phyloP scores from a whole-genome alignment of 1,284 basidiomycete genomes.

The Ceratobasidium sp. region DNA sequence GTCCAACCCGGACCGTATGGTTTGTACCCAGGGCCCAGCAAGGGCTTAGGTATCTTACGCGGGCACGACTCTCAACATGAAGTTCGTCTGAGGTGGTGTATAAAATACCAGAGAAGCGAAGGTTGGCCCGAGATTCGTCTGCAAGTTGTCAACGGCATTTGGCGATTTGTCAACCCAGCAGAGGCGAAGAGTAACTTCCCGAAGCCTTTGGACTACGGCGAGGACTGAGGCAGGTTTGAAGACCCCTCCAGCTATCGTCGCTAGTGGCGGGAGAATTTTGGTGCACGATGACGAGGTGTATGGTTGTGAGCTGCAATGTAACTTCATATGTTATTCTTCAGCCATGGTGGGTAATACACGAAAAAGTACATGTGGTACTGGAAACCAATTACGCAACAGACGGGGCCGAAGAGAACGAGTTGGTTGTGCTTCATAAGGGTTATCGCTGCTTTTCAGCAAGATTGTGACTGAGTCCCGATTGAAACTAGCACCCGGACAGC shows the following conservation, averaged over 20 bases:
- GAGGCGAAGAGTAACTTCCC: neutral
- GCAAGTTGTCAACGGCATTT: conserved; percentile 4
- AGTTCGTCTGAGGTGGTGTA: neutral
- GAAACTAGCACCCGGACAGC: neutral
- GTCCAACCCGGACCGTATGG: neutral
- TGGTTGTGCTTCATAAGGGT: neutral
- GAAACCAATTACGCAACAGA: neutral
- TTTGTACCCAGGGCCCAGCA: neutral
- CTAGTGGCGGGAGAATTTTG: too few relatives aligned
- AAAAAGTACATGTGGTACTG: too few relatives aligned
- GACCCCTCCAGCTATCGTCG: too few relatives aligned
- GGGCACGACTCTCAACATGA: neutral
- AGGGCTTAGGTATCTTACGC: neutral
- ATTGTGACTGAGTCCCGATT: neutral
- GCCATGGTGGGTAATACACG: too few relatives aligned
- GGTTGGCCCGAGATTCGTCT: neutral
- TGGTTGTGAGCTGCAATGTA: too few relatives aligned
- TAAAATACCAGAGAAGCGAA: neutral
- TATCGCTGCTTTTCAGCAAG: neutral
- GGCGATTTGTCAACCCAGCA: neutral
- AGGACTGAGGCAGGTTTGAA: neutral
- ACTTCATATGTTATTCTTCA: too few relatives aligned
- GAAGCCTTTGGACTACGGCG: neutral
- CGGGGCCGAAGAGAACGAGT: neutral
- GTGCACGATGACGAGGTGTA: too few relatives aligned